Conservation (phyloP, 257 asterid species). For the Forsythia viridissima region DNA sequence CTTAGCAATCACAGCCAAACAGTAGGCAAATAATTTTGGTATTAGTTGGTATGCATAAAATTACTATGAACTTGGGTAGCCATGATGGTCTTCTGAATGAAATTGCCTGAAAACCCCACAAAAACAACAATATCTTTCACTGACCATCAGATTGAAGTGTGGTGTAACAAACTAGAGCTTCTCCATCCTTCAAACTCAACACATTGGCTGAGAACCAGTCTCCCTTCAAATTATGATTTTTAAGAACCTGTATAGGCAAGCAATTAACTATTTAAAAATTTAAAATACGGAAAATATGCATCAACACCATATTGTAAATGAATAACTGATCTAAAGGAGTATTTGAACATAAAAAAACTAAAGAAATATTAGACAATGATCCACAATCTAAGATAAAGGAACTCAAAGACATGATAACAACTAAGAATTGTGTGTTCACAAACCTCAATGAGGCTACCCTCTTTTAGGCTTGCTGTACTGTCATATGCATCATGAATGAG, state of each 20-base stretch:
- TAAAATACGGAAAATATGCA: slow-evolving; percentile 8
- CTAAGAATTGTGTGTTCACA: slow-evolving; percentile 18
- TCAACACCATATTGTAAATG: background rate
- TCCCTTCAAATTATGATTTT: slow-evolving; percentile 52
- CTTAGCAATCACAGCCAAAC: too few species aligned
- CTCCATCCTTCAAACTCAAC: slow-evolving; percentile 60
- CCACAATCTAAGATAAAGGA: slow-evolving; percentile 7
- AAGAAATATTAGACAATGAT: slow-evolving; percentile 4
- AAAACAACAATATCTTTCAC: slow-evolving; percentile 15
- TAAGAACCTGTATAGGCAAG: slow-evolving; percentile 62
- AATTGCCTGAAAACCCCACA: background rate
- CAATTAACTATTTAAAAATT: slow-evolving; percentile 7
- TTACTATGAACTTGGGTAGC: too few species aligned
- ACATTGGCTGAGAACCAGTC: slow-evolving; percentile 85
- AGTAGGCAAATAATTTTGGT: too few species aligned
- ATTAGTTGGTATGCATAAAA: too few species aligned
- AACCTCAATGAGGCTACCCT: slow-evolving; percentile 87
- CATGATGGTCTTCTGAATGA: background rate
- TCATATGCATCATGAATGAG: slow-evolving; percentile 20
- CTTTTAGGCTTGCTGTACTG: slow-evolving; percentile 45
- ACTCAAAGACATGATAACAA: background rate
- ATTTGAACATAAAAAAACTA: slow-evolving; percentile 8
- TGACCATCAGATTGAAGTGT: slow-evolving; percentile 67
- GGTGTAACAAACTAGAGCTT: slow-evolving; percentile 69
- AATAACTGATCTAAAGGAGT: too few species aligned